A percentile compares a stretch with the other conserved stretches of the same genome.
These are phyloP conservation scores for Annulohypoxylon truncatum DNA, from an alignment of 2,329 filamentous ascomycete genomes.

Conservation along the genomic window DNA sequence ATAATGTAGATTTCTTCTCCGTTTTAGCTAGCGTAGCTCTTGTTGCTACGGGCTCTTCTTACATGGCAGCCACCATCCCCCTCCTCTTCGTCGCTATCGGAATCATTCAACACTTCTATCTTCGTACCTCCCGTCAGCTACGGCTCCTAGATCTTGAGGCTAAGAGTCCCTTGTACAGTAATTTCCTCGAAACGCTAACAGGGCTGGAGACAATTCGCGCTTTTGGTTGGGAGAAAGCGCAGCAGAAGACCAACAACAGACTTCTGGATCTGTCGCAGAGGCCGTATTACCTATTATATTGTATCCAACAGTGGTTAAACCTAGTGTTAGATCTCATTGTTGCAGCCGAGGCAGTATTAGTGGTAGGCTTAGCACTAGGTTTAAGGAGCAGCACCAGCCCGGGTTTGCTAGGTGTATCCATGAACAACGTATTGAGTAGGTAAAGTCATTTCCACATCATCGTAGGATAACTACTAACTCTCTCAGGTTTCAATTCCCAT, in stretches of 20 bases:
- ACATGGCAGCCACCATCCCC: neutral
- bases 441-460: neutral
- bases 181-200: conserved; percentile 27
- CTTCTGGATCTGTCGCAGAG: conserved; percentile 16
- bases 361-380: conserved; percentile 44
- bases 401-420: conserved; percentile 34
- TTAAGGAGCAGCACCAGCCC: conserved; percentile 22
- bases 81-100: neutral
- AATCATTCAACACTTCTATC: conserved; percentile 17
- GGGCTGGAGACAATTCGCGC: conserved; percentile 24
- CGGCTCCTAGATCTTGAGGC: conserved; percentile 27
- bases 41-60: neutral
- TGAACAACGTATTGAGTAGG: conserved; percentile 39
- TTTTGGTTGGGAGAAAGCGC: conserved; percentile 25
- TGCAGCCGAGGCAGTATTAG: conserved; percentile 28
- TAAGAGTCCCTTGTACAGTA: conserved; percentile 15
- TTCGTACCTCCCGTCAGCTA: conserved; percentile 25
- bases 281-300: conserved; percentile 30
- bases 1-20: neutral
- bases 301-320: conserved; percentile 34
- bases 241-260: conserved; percentile 6
- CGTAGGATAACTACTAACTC: neutral
- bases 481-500: conserved; percentile 29
- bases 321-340: conserved; percentile 34
- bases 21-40: neutral